A percentile compares a stretch with the other conserved stretches of the same genome.
Evolutionary conservation across 768 basidiomycete species (phyloP).

Genomic region (Russula compacta): DNA sequence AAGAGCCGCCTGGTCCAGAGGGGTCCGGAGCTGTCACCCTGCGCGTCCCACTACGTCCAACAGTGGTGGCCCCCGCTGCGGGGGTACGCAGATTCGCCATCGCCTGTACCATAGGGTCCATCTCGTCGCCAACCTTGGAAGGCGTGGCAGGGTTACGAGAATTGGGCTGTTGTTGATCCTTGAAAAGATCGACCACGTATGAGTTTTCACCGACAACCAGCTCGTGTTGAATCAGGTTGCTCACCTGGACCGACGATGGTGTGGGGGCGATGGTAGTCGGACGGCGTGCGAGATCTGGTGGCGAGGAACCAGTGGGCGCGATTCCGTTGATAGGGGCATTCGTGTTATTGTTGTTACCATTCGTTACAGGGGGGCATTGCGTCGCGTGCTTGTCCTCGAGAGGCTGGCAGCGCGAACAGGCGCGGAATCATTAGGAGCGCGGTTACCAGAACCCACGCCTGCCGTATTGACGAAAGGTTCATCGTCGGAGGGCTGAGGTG

Average conservation of each 20-base stretch:
- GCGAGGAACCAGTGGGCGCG: slow-evolving; percentile 10
- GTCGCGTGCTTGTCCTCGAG: slow-evolving; percentile 24
- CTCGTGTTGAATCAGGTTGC: slow-evolving; percentile 40
- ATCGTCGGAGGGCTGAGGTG: slow-evolving; percentile 29
- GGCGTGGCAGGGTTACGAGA: background rate
- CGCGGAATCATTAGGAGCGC: slow-evolving; percentile 26
- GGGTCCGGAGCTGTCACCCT: slow-evolving; percentile 16
- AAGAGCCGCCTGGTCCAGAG: slow-evolving; percentile 7
- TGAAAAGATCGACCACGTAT: slow-evolving; percentile 56
- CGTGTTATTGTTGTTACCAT: background rate
- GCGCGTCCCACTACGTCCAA: slow-evolving; percentile 22
- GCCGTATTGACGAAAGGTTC: slow-evolving; percentile 48
- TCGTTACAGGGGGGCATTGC: background rate
- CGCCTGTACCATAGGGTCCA: slow-evolving; percentile 34
- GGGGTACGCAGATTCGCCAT: slow-evolving; percentile 26
- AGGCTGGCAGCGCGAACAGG: slow-evolving; percentile 28
- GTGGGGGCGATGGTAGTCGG: background rate
- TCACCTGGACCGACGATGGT: background rate
- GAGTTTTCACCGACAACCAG: slow-evolving; percentile 62
- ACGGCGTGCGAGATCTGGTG: background rate
- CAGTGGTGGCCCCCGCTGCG: slow-evolving; percentile 27
- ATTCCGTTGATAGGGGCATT: slow-evolving; percentile 6
- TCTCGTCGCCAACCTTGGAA: slow-evolving; percentile 26
- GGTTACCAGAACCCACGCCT: slow-evolving; percentile 62
- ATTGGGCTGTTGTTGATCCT: slow-evolving; percentile 49